phyloP scores from a whole-genome alignment of 495 filamentous ascomycete genomes.

The Chaetomium cochliodes region DNA sequence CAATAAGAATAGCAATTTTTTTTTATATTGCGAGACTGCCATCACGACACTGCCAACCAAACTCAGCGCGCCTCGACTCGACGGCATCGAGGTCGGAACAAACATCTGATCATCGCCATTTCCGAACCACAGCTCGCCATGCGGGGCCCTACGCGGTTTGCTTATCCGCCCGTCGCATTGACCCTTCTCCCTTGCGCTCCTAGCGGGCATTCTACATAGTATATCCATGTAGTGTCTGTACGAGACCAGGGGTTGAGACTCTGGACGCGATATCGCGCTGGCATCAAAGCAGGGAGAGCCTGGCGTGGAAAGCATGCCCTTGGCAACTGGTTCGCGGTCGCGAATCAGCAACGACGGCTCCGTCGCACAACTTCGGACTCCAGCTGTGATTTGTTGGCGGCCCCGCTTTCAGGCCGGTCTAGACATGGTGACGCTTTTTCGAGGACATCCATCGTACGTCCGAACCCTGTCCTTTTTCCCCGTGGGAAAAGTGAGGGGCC shows the following conservation, averaged over 20 bases:
- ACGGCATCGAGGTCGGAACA: neutral
- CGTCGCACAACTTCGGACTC: conserved; percentile 14
- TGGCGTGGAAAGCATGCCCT: neutral
- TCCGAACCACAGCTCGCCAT: neutral
- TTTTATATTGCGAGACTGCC: neutral
- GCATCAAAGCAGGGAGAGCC: neutral
- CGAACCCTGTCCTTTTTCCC: neutral
- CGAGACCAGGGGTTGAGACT: neutral
- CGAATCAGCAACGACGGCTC: conserved; percentile 14
- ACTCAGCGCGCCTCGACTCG: neutral
- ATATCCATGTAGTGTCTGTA: neutral
- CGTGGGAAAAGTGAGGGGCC: neutral
- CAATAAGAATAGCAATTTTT: neutral
- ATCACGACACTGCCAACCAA: neutral
- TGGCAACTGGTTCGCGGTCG: neutral
- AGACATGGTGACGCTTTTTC: neutral
- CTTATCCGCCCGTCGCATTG: neutral
- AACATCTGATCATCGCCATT: neutral
- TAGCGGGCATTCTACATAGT: neutral
- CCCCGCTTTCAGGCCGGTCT: conserved; percentile 17
- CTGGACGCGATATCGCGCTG: neutral
- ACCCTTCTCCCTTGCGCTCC: neutral
- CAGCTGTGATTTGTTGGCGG: neutral
- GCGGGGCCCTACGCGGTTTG: conserved; percentile 3
- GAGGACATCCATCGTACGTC: neutral